phyloP scores from a whole-genome alignment of 2,329 filamentous ascomycete species.

The Trichoderma sp. region DNA sequence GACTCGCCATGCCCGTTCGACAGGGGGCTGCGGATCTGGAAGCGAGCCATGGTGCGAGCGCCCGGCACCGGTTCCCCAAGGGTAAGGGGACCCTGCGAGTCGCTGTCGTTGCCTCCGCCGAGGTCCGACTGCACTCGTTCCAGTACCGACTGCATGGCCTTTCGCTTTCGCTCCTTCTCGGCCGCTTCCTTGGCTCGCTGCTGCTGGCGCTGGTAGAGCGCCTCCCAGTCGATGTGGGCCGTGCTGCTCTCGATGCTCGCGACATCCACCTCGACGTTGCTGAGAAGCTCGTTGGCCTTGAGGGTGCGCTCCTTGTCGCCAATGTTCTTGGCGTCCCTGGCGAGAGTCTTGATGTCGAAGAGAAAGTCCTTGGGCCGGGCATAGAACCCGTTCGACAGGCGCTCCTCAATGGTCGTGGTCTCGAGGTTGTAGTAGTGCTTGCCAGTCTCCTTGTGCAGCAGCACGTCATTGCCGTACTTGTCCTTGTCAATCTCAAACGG shows the following conservation, averaged over 20 bases:
- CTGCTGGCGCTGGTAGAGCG: constrained; percentile 72
- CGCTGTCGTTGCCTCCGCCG: constrained; percentile 51
- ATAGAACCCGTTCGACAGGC: constrained; percentile 96
- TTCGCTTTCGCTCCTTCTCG: constrained; percentile 65
- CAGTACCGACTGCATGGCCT: constrained; percentile 59
- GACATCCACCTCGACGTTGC: constrained; percentile 94
- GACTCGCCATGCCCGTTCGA: constrained; percentile 59
- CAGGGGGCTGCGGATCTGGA: constrained; percentile 60
- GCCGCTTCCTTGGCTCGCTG: constrained; percentile 62
- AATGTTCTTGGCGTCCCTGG: constrained; percentile 78
- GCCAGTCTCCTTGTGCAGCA: constrained; percentile 72
- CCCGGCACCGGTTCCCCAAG: constrained; percentile 68
- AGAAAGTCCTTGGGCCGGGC: constrained; percentile 87
- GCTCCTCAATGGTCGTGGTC: constrained; percentile 88
- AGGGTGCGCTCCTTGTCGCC: constrained; percentile 82
- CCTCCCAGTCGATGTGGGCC: constrained; percentile 75
- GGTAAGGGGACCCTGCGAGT: constrained; percentile 58
- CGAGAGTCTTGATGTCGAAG: constrained; percentile 80
- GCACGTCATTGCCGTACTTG: constrained; percentile 72
- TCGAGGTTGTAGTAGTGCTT: constrained; percentile 97
- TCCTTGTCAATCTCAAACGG: constrained; percentile 82
- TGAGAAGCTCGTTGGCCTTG: constrained; percentile 86
- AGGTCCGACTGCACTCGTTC: constrained; percentile 56
- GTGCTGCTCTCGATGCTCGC: constrained; percentile 71
- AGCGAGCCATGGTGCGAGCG: constrained; percentile 52